Evolutionary conservation across 202 grass and related monocot genomes (phyloP).

Genomic region (Bolboschoenoplectus hybrid): DNA sequence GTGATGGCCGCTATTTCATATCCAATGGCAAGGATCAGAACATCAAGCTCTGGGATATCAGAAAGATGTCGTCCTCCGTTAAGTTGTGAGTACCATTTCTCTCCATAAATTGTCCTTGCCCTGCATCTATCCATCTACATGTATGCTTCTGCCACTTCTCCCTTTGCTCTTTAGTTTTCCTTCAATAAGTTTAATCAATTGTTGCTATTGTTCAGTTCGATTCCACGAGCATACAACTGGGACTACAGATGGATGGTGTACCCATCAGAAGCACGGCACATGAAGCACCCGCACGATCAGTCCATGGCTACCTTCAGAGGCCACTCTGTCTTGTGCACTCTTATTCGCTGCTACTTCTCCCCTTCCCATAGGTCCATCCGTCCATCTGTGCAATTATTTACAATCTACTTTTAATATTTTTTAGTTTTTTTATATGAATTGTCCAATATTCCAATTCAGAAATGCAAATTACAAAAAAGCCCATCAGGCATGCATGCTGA

Average conservation of each 20-base stretch:
- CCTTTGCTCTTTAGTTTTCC: not conserved
- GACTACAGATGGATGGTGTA: slow-evolving; percentile 87
- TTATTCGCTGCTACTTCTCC: slow-evolving; percentile 96
- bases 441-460: not conserved
- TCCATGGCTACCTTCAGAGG: slow-evolving; percentile 90
- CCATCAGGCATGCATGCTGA: not conserved
- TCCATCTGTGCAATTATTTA: not conserved
- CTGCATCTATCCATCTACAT: not conserved
- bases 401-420: not conserved
- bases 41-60: slow-evolving; percentile 93
- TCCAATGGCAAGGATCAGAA: slow-evolving; percentile 96
- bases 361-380: slow-evolving; percentile 65
- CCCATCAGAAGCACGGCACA: slow-evolving; percentile 51
- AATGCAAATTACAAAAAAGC: not conserved
- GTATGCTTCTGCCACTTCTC: slow-evolving; percentile 6
- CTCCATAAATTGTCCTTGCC: slow-evolving; percentile 24
- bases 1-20: slow-evolving; percentile 84
- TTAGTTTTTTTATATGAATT: not conserved
- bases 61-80: slow-evolving; percentile 67
- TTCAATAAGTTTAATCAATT: slow-evolving; percentile 16
- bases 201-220: slow-evolving; percentile 41
- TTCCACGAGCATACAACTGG: slow-evolving; percentile 52
- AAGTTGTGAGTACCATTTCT: slow-evolving; percentile 50
- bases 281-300: slow-evolving; percentile 70
- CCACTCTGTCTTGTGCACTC: slow-evolving; percentile 69